Conservation (phyloP, 1,284 basidiomycete species). For the Ganoderma resinaceum region DNA sequence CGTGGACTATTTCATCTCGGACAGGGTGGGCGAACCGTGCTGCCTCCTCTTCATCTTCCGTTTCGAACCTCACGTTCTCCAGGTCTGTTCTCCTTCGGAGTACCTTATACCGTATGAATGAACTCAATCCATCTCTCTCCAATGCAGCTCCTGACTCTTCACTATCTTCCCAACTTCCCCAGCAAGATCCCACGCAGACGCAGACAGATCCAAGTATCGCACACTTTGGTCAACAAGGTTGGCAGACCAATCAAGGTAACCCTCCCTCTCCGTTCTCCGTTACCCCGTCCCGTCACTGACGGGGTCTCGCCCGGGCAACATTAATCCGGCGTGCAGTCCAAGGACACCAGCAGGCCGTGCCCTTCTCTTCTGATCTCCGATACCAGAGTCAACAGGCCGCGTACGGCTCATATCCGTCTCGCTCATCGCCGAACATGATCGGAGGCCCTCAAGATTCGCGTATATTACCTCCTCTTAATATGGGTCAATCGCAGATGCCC, state of each 20-base stretch:
- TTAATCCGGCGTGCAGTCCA: slow-evolving; percentile 30
- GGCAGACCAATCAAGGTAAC: slow-evolving; percentile 57
- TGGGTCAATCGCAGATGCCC: slow-evolving; percentile 40
- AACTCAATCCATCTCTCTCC: slow-evolving; percentile 36
- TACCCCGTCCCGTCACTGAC: slow-evolving; percentile 16
- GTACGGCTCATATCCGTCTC: slow-evolving; percentile 56
- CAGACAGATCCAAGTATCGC: slow-evolving; percentile 61
- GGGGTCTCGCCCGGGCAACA: slow-evolving; percentile 23
- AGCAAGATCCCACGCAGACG: slow-evolving; percentile 66
- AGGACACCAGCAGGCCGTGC: slow-evolving; percentile 35
- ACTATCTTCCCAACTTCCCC: slow-evolving; percentile 64
- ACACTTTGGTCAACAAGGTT: slow-evolving; percentile 54
- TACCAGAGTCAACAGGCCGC: slow-evolving; percentile 51
- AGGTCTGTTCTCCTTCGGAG: slow-evolving; percentile 72
- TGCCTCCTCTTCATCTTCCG: slow-evolving; percentile 82
- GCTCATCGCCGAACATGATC: slow-evolving; percentile 54
- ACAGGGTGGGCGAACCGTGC: slow-evolving; percentile 87
- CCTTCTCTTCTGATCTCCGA: slow-evolving; percentile 52
- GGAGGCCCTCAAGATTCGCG: slow-evolving; percentile 50
- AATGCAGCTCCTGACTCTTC: slow-evolving; percentile 42
- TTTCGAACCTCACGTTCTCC: slow-evolving; percentile 87
- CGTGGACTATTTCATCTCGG: slow-evolving; percentile 63
- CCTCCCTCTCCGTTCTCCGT: slow-evolving; percentile 25
- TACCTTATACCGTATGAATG: slow-evolving; percentile 37
- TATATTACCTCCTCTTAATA: slow-evolving; percentile 55